Base-by-base conservation (phyloP, 2,329 filamentous ascomycete species). In the Scolecobasidium constrictum region DNA sequence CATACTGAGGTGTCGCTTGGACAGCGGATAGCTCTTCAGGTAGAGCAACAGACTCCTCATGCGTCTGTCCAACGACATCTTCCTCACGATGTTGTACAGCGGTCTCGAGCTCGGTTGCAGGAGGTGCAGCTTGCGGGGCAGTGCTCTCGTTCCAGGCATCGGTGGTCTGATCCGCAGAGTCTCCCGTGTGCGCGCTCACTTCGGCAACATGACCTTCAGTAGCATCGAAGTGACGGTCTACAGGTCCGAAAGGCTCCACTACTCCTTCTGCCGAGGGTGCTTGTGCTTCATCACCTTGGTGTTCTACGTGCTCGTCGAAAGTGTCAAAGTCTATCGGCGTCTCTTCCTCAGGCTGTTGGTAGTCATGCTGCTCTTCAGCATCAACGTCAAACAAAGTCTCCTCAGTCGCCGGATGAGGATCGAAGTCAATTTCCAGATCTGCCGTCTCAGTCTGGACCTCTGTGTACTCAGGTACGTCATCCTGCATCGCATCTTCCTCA, bases 401-500 rank as follows among this genome's bases (percentile, higher is more conserved):
- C 9, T 7, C 26, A 31, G 26, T 31, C 9, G 26, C 26, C 9
- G 26, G 26, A n/a, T n/a, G 26, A 31, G 26, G n/a, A 31, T 31
- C 26, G n/a, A 31, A n/a, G 26, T 31, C 26, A 9, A 31, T 31
- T 7, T 31, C 26, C 26, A 31, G 9, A n/a, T 31, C 26, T 31
- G 9, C 9, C 9, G 26, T 7, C 9, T 31, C n/a, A n/a, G 9
- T 31, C 9, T 31, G 26, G n/a, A n/a, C n/a, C 26, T 31, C 26
- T 9, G 26, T 31, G n/a, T 31, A 20, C 15, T 23, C 3, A 16
- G 40, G 31, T 15, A 18, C 15, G 21, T 42, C 40, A 12, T 42
- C 40, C 12, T 23, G 15, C 50, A 40, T 47, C 13, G 20, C 46
- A 35, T 39, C 46, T 46, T 47, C 45, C 23, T 35, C 43, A 2